Percentiles rank a stretch among this genome's conserved stretches.
These are phyloP conservation scores for Candida loeiensis DNA, from an alignment of 805 yeast genomes.

Conservation along the genomic window DNA sequence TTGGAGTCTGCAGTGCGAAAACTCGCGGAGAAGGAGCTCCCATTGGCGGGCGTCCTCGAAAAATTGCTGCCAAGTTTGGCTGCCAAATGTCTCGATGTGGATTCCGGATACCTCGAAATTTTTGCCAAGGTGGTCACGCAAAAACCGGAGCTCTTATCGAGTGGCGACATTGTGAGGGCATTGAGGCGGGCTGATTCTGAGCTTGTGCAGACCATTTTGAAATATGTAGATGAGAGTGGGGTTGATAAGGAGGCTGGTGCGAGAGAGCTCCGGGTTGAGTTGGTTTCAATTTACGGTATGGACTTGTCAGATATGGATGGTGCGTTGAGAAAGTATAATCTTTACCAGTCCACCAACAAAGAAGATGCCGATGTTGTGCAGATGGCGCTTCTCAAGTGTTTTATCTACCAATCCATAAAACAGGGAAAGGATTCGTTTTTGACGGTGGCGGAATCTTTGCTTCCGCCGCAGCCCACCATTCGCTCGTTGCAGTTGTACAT, in stretches of 20 bases:
- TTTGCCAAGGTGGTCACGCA: slow-evolving; percentile 6
- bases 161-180: slow-evolving; percentile 4
- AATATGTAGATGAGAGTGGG: slow-evolving; percentile 18
- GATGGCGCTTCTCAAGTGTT: slow-evolving; percentile 37
- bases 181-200: background rate
- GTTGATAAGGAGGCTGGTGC: slow-evolving; percentile 20
- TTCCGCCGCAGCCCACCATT: slow-evolving; percentile 26
- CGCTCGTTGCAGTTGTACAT: slow-evolving; percentile 40
- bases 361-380: slow-evolving; percentile 40
- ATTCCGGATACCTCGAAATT: slow-evolving; percentile 1
- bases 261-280: slow-evolving; percentile 27
- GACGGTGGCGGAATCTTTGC: slow-evolving; percentile 38
- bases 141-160: slow-evolving; percentile 5
- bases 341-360: slow-evolving; percentile 36
- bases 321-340: slow-evolving; percentile 37
- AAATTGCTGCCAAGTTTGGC: slow-evolving; percentile 3
- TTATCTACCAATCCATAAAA: slow-evolving; percentile 38
- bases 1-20: background rate
- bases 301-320: slow-evolving; percentile 21
- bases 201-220: slow-evolving; percentile 12
- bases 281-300: slow-evolving; percentile 31
- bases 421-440: slow-evolving; percentile 25
- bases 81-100: slow-evolving; percentile 8
- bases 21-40: slow-evolving; percentile 3
- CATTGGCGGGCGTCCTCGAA: background rate